Evolutionary conservation across 164 flowering plant genomes (phyloP), one percentile per base, ranked within the genome.

Genomic region (Taxillus chinensis): DNA sequence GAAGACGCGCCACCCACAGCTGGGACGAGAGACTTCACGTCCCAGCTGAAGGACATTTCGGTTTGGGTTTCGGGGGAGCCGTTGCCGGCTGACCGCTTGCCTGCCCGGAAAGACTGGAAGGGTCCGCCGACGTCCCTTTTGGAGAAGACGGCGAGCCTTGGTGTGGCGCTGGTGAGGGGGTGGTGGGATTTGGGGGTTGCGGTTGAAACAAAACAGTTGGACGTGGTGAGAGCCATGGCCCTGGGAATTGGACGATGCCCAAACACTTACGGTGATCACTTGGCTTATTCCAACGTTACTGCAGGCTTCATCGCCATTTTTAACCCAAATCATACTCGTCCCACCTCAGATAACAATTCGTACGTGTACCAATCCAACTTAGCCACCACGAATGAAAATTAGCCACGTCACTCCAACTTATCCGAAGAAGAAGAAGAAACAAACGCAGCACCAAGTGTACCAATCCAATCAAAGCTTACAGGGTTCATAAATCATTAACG

Each of bases 211-310:
- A 86, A 85, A 11, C 90, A 79, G 58, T 81, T 80, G 74, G 95
- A 89, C 51, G 83, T 69, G 58, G 86, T 60, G n/a, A 86, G 80
- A 71, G 97, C 87, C 92, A 87, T 87, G 57, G 56, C 48, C 46
- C 7, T 9, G 10, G 46, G 46, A 43, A 43, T 27, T 2, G 27
- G 27, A 27, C 27, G 27, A 27, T 27, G 27, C 27, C 27, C 27
- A 27, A 27, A 27, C 27, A 27, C 27, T 27, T 27, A 0, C 2
- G 27, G 27, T 0, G 27, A 27, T 27, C 27, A 27, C 27, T 27
- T 27, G 27, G 27, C 27, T 27, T 27, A 27, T 27, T 27, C 27
- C 27, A 27, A 0, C 27, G 27, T 27, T 27, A 27, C 27, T 27
- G 27, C 27, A 27, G 27, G 27, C 27, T 27, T 27, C 1, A 27